These are phyloP conservation scores for Clarireedia monteithiana DNA, from an alignment of 2,329 filamentous ascomycete genomes.

Conservation along the genomic window DNA sequence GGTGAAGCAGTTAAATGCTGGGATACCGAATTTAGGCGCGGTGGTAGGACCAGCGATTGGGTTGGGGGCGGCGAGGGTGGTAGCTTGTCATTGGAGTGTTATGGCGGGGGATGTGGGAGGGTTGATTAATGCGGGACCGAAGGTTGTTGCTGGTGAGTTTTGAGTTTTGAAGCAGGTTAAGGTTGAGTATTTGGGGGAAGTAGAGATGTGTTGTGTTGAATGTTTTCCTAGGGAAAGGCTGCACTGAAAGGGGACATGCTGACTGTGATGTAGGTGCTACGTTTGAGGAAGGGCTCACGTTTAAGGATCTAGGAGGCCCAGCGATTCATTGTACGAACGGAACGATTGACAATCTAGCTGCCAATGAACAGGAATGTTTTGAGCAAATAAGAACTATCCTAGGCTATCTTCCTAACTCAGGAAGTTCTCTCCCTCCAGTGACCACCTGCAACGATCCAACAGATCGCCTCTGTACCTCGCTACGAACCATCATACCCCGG, in stretches of 20 bases:
- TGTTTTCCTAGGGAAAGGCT: no score
- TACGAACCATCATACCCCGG: conserved; percentile 50
- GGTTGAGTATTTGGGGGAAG: no score
- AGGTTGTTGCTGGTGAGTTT: conserved; percentile 43
- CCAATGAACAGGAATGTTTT: conserved; percentile 53
- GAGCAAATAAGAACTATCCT: conserved; percentile 51
- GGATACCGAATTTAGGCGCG: conserved; percentile 57
- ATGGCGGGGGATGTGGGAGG: conserved; percentile 57
- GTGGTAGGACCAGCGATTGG: conserved; percentile 57
- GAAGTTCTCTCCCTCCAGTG: conserved; percentile 45
- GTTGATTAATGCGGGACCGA: conserved; percentile 56
- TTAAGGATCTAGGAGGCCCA: conserved; percentile 52
- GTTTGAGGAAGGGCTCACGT: conserved; percentile 53
- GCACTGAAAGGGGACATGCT: neutral
- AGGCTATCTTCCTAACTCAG: conserved; percentile 49
- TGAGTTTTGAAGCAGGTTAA: neutral
- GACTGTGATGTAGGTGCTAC: conserved; percentile 37
- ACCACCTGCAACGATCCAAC: conserved; percentile 40
- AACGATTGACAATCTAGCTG: conserved; percentile 57
- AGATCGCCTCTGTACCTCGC: conserved; percentile 38
- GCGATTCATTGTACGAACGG: conserved; percentile 56
- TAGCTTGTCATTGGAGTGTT: conserved; percentile 56
- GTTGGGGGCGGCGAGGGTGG: conserved; percentile 52
- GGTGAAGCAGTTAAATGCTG: conserved; percentile 50
- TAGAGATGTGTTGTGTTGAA: no score